Evolutionary conservation across 1,284 basidiomycete genomes (phyloP), one percentile per base, ranked within the genome.

Genomic region (Boletus smithii): DNA sequence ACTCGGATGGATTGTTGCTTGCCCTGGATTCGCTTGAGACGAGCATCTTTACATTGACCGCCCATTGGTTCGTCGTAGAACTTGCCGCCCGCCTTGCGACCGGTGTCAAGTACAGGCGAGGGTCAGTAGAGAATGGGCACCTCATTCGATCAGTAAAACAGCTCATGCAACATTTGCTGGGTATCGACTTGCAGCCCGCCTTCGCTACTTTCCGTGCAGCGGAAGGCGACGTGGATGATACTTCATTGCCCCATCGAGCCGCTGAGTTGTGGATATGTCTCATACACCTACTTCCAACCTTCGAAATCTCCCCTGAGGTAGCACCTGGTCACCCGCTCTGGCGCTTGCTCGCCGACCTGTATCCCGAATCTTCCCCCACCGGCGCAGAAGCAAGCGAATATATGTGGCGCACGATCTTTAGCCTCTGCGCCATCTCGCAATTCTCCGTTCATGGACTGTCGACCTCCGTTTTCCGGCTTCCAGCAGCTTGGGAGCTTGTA

Each of bases 201-300:
- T 71, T 86, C 47, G 58, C 68, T 6, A 53, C 66, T 6, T 62
- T 81, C 39, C 59, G 67, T 42, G 53, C 67, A 29, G 58, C 70
- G 38, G 66, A 69, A 5, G 64, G 66, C 2, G 59, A 66, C 31
- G 61, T 79, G 17, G 66, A 70, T 33, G 54, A 61, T 44, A 53
- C 64, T 39, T 55, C 54, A 46, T 42, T 68, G 39, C 30, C 65
- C 32, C 63, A 67, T 40, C 69, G 69, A 20, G 69, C 76, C 0
- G 76, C 82, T 1, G 84, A 90, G 54, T 60, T 88, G 9, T 97
- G 93, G 94, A 73, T 94, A 31, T 80, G 79, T 34, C 58, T 91
- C 14, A 73, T 91, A 29, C 83, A 92, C 58, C 56, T 84, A 32
- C 55, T 75, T 22, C 54, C 59, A 18, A 54, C 33, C 42, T 64